A percentile compares a stretch with the other conserved stretches of the same genome.
Conservation (phyloP, 306 rosid genomes). For the Cucurbita ficifolia region DNA sequence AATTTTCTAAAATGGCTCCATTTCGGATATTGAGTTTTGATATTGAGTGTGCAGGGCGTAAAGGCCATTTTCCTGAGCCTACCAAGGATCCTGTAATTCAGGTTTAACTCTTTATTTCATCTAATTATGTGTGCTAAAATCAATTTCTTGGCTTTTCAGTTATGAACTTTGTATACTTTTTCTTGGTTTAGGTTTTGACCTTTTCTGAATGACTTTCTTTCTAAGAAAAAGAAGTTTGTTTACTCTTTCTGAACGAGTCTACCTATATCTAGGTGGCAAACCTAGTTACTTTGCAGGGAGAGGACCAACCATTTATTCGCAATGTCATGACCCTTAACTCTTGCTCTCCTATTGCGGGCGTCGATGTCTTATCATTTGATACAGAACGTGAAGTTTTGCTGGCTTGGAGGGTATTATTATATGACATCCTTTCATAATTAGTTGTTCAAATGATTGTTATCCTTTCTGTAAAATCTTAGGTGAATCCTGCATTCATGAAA, state of each 20-base stretch:
- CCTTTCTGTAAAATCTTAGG: background rate
- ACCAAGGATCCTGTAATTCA: slow-evolving; percentile 93
- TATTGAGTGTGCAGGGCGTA: slow-evolving; percentile 99
- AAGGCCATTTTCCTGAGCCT: slow-evolving; percentile 97
- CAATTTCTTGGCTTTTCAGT: background rate
- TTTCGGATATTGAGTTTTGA: slow-evolving; percentile 96
- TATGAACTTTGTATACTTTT: background rate
- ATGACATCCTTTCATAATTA: background rate
- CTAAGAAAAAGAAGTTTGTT: background rate
- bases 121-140: background rate
- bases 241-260: slow-evolving; percentile 10
- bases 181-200: background rate
- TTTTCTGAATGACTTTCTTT: background rate
- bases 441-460: background rate
- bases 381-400: slow-evolving; percentile 82
- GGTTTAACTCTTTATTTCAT: slow-evolving; percentile 28
- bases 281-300: slow-evolving; percentile 88
- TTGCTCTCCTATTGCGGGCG: slow-evolving; percentile 91
- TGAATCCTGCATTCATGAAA: background rate
- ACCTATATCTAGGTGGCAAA: slow-evolving; percentile 59
- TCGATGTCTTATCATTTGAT: slow-evolving; percentile 78
- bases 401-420: slow-evolving; percentile 81
- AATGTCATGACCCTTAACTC: slow-evolving; percentile 92
- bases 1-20: slow-evolving; percentile 94
- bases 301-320: slow-evolving; percentile 57